A percentile compares a stretch with the other conserved stretches of the same genome.
These are phyloP conservation scores for Epichloe amarillans DNA, from an alignment of 2,329 filamentous ascomycete species.

Conservation along the genomic window DNA sequence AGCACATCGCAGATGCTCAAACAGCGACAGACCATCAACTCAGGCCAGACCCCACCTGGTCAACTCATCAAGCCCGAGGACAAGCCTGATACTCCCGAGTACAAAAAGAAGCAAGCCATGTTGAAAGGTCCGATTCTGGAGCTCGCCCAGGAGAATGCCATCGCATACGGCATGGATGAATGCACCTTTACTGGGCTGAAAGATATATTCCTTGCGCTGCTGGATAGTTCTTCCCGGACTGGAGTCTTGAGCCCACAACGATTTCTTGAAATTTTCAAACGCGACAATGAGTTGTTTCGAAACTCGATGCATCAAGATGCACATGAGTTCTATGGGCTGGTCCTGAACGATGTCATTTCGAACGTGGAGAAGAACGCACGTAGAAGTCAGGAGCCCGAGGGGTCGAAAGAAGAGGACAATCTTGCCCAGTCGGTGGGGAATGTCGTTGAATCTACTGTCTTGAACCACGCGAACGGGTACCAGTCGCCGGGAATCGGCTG, in stretches of 20 bases:
- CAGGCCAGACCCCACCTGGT: conserved; percentile 39
- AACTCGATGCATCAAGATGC: conserved; percentile 97
- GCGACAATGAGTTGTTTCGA: conserved; percentile 94
- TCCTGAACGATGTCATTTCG: conserved; percentile 91
- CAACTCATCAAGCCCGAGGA: conserved; percentile 65
- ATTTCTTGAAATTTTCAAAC: conserved; percentile 85
- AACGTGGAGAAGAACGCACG: conserved; percentile 84
- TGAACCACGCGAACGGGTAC: conserved; percentile 26
- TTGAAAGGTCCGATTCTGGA: conserved; percentile 77
- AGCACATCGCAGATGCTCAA: conserved; percentile 42
- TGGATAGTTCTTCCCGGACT: conserved; percentile 66
- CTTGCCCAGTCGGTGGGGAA: conserved; percentile 38
- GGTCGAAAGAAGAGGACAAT: conserved; percentile 26
- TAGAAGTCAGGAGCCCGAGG: conserved; percentile 39
- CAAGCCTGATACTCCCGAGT: conserved; percentile 87
- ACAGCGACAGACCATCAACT: conserved; percentile 39
- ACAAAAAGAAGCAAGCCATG: conserved; percentile 94
- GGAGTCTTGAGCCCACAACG: conserved; percentile 86
- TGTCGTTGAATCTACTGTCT: conserved; percentile 19
- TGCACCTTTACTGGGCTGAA: conserved; percentile 89
- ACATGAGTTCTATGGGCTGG: conserved; percentile 87
- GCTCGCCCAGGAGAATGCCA: conserved; percentile 66
- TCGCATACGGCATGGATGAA: conserved; percentile 82
- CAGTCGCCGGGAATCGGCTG: conserved; percentile 60
- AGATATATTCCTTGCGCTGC: conserved; percentile 88